Base-by-base conservation (phyloP, 108 stramenopile species). In the Skeletonema menzelii region DNA sequence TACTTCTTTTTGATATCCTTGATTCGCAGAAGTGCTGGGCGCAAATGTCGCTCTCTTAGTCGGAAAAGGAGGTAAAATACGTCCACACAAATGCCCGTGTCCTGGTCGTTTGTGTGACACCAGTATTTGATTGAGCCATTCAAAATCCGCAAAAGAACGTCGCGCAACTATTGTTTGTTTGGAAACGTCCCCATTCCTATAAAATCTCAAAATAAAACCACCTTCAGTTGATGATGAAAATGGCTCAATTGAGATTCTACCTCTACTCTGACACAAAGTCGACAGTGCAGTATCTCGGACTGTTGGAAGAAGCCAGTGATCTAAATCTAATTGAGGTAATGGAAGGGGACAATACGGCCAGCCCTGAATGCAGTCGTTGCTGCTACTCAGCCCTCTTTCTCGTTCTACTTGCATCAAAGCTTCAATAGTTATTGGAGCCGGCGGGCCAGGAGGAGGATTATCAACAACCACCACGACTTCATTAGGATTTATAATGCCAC, bases 21-120 rank as follows among this genome's bases (percentile, higher is more conserved):
- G 78, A 13, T 59, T 49, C 42, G 13, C 58, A 61, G 59, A 37
- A 24, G 35, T 42, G 44, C 59, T 61, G 4, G 5, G 40, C 40
- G n/a, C 32, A 27, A 31, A 31, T 17, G 24, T 31, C 24, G 49
- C 55, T 35, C 49, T 35, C 55, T 55, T 65, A 74, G 88, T 71
- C n/a, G 79, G 83, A 76, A 95, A 92, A 1, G 89, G 91, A 53
- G 93, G 93, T 7, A 95, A 55, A 56, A 95, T 92, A 63, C 93
- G 68, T 22, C 93, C 93, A 72, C 93, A 95, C 14, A 95, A 70
- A 40, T 89, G 88, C 8, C 93, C 93, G 22, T 67, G 71, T 4
- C 93, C 93, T 2, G 90, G 84, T 17, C 73, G 76, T 65, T 88
- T 89, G 61, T 95, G 93, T 26, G 82, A 84, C 30, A 47, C 76